Evolutionary conservation across 2,329 filamentous ascomycete species (phyloP).

Genomic region (Xylariaceae sp.): DNA sequence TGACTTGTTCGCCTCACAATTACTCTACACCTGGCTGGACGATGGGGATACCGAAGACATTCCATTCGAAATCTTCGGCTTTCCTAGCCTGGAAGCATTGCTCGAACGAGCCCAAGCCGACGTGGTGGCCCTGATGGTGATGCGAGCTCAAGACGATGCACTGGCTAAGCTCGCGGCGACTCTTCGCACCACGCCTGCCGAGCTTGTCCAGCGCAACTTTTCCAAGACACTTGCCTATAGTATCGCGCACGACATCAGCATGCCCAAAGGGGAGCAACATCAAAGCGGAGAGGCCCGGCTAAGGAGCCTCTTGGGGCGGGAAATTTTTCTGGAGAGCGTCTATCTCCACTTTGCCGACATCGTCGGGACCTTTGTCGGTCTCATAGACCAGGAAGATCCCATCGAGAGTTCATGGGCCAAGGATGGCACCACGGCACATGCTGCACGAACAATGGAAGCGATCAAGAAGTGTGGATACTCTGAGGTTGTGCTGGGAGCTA

Average conservation of each 20-base stretch:
- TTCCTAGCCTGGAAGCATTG: constrained; percentile 61
- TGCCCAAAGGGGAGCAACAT: constrained; percentile 34
- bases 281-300: constrained; percentile 60
- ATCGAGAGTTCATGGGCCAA: constrained; percentile 63
- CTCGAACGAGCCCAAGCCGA: constrained; percentile 69
- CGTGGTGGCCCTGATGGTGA: constrained; percentile 71
- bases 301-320: constrained; percentile 62
- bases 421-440: constrained; percentile 51
- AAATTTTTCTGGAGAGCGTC: constrained; percentile 57
- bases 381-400: constrained; percentile 71
- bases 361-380: constrained; percentile 67
- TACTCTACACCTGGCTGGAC: constrained; percentile 87
- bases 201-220: constrained; percentile 65
- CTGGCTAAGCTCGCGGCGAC: constrained; percentile 54
- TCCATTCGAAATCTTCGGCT: constrained; percentile 82
- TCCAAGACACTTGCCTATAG: constrained; percentile 77
- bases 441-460: constrained; percentile 57
- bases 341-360: constrained; percentile 70
- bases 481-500: constrained; percentile 58
- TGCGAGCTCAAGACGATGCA: constrained; percentile 67
- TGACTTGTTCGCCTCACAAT: constrained; percentile 75
- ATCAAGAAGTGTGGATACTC: constrained; percentile 69
- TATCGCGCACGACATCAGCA: constrained; percentile 67
- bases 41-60: constrained; percentile 61
- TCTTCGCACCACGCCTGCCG: constrained; percentile 47